A percentile compares a stretch with the other conserved stretches of the same genome.
These are phyloP conservation scores for Lathyrus sativus DNA, from an alignment of 306 rosid species.

Conservation along the genomic window DNA sequence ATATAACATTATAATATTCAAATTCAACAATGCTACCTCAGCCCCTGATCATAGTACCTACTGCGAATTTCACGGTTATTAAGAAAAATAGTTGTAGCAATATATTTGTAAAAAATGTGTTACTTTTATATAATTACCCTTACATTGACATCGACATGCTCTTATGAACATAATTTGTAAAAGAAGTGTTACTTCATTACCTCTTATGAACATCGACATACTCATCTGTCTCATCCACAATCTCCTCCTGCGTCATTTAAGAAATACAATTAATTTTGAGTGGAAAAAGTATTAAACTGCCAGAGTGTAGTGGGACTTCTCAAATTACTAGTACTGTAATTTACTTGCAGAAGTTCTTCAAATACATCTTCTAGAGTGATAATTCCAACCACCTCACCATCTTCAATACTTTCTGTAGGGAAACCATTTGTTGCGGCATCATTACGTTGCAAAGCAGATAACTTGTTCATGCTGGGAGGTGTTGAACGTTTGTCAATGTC, in stretches of 20 bases:
- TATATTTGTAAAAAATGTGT: too few species aligned
- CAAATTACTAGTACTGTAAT: conserved; percentile 10
- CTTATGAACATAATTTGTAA: too few species aligned
- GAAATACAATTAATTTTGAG: conserved; percentile 25
- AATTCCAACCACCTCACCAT: conserved; percentile 92
- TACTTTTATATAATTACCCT: too few species aligned
- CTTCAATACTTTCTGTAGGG: conserved; percentile 68
- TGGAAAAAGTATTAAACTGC: conserved; percentile 1
- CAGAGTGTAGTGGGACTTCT: neutral
- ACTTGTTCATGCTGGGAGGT: conserved; percentile 42
- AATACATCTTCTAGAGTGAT: conserved; percentile 97
- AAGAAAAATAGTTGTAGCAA: too few species aligned
- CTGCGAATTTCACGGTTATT: too few species aligned
- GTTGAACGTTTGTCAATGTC: conserved; percentile 67
- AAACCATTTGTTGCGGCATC: conserved; percentile 49
- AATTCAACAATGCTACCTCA: neutral
- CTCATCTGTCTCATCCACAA: conserved; percentile 96
- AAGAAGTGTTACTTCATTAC: conserved; percentile 30
- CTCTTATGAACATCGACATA: conserved; percentile 97
- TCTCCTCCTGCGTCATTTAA: conserved; percentile 75
- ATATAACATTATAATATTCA: conserved; percentile 18
- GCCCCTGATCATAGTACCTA: too few species aligned
- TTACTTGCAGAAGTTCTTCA: conserved; percentile 97
- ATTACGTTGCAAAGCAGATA: conserved; percentile 41
- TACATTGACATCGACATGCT: too few species aligned